Evolutionary conservation across 192 early-diverging fungal species (phyloP), one percentile per base, ranked within the genome.

Genomic region (Nowakowskiella sp.): DNA sequence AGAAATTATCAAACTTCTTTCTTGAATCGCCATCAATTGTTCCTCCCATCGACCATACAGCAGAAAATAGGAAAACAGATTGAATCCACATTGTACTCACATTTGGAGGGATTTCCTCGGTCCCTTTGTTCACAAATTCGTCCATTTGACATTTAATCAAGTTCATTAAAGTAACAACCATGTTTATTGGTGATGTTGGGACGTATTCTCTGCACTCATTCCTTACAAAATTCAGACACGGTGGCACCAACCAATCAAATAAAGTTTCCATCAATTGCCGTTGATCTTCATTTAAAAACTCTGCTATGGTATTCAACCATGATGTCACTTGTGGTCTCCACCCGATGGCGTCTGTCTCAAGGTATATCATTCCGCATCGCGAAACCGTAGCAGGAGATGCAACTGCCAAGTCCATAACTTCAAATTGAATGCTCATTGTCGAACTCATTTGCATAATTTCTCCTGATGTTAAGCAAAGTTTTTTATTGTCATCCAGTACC

Each of bases 401-500:
- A 9, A 81, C 78, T 10, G 78, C 78, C 22, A 81, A 60, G 62
- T 81, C 78, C 5, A 66, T 62, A 6, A 81, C 78, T 51, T 81
- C 78, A 57, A 81, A 81, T 39, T 77, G 73, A 44, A 81, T 76
- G 46, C 73, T 74, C 68, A 76, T 75, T 6, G 78, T 79, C 8
- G 61, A 62, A 9, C 63, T 58, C 68, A 81, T 73, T 7, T 66
- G 62, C 67, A 81, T 81, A 46, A 77, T 77, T 39, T 81, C 78
- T 7, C 78, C 78, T 53, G 64, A 70, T 16, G 75, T 81, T 36
- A 81, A 53, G 53, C 78, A 81, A 2, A 81, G 66, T 44, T 77
- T 71, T 52, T 81, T 81, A 65, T 81, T 81, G 53, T 81, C 78
- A 51, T 81, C 78, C 2, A 81, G 64, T 3, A 81, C 78, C 3